Conservation (phyloP, 2,329 filamentous ascomycete species). For the Pseudocercospora fuligena region DNA sequence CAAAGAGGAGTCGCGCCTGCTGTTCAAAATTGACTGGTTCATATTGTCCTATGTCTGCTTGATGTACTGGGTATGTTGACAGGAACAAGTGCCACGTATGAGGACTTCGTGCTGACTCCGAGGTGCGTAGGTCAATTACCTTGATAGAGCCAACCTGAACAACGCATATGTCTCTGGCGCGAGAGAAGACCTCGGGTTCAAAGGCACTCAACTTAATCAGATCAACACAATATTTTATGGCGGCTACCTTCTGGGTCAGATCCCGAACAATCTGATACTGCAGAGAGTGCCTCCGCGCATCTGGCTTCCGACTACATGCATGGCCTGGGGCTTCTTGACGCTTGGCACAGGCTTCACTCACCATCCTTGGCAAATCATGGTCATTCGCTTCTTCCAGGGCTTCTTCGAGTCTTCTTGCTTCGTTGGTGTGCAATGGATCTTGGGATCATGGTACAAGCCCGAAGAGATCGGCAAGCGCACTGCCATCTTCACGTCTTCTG, state of each 20-base stretch:
- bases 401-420: conserved; percentile 38
- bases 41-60: conserved; percentile 46
- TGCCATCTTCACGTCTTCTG: conserved; percentile 65
- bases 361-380: conserved; percentile 61
- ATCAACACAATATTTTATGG: conserved; percentile 41
- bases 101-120: background rate
- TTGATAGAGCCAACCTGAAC: conserved; percentile 57
- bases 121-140: conserved; percentile 35
- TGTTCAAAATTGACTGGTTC: conserved; percentile 41
- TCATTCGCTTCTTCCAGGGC: conserved; percentile 58
- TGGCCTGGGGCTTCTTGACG: conserved; percentile 69
- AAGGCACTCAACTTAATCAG: conserved; percentile 55
- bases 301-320: conserved; percentile 47
- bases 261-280: conserved; percentile 65
- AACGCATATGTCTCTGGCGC: conserved; percentile 63
- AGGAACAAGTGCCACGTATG: background rate
- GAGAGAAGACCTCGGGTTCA: conserved; percentile 57
- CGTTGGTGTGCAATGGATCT: conserved; percentile 36
- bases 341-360: conserved; percentile 56
- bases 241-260: conserved; percentile 60
- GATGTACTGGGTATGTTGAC: conserved; percentile 42
- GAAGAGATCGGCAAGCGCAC: conserved; percentile 61
- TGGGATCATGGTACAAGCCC: conserved; percentile 35
- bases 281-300: conserved; percentile 67
- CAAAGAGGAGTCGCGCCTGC: conserved; percentile 30